These are phyloP conservation scores for Chrysanthemum seticuspe DNA, from an alignment of 129 eudicot species.

Conservation along the genomic window DNA sequence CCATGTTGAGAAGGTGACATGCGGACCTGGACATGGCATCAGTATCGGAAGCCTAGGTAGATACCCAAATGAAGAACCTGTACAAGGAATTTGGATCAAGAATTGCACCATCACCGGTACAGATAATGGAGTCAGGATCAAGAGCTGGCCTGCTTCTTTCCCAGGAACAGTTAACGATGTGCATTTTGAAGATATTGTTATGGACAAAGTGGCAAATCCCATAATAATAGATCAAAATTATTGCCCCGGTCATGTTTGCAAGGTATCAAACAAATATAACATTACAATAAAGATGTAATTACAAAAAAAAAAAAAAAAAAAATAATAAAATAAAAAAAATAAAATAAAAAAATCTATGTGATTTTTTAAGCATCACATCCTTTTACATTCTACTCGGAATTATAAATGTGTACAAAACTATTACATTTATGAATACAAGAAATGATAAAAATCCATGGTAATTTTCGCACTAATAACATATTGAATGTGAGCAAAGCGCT, in stretches of 20 bases:
- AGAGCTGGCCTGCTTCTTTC: conserved; percentile 41
- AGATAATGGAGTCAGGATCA: conserved; percentile 47
- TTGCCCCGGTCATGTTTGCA: conserved; percentile 40
- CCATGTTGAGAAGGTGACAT: conserved; percentile 38
- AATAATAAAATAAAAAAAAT: no score
- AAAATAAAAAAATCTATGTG: no score
- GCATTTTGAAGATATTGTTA: conserved; percentile 49
- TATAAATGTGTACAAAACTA: no score
- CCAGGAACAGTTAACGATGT: conserved; percentile 26
- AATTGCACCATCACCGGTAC: conserved; percentile 45
- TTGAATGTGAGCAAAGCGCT: no score
- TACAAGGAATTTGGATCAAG: conserved; percentile 37
- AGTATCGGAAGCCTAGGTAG: conserved; percentile 56
- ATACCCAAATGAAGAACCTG: conserved; percentile 38
- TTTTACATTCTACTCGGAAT: no score
- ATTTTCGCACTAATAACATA: no score
- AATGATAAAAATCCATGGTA: no score
- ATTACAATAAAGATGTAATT: no score
- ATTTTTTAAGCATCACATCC: no score
- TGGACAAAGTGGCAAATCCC: conserved; percentile 46
- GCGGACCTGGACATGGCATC: conserved; percentile 80
- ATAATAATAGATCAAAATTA: conserved; percentile 47
- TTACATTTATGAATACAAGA: no score
- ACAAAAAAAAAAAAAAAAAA: no score
- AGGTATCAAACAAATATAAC: neutral